Conservation (phyloP, 768 basidiomycete genomes). For the Naganishia onofrii region DNA sequence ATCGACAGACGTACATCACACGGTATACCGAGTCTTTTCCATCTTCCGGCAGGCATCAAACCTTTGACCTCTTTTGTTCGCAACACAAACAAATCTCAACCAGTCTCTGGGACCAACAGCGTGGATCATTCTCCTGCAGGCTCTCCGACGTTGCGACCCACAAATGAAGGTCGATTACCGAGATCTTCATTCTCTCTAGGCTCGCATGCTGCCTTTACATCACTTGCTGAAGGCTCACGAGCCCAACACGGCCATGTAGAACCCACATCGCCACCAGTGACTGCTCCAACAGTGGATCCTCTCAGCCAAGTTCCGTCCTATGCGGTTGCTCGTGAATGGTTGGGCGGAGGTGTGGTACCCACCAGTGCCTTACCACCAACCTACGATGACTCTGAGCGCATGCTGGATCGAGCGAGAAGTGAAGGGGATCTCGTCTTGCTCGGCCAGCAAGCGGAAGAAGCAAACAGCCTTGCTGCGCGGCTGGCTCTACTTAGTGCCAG, state of each 20-base stretch:
- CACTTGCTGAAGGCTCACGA: slow-evolving; percentile 25
- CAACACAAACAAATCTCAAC: slow-evolving; percentile 30
- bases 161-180: slow-evolving; percentile 3
- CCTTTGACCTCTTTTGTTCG: slow-evolving; percentile 40
- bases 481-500: not conserved
- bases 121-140: slow-evolving; percentile 24
- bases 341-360: slow-evolving; percentile 84
- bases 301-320: slow-evolving; percentile 80
- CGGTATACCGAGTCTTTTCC: slow-evolving; percentile 41
- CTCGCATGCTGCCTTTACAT: slow-evolving; percentile 30
- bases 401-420: slow-evolving; percentile 36
- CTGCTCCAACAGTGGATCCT: slow-evolving; percentile 51
- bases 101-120: slow-evolving; percentile 11
- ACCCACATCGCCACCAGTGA: slow-evolving; percentile 14
- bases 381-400: slow-evolving; percentile 69
- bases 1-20: slow-evolving; percentile 38
- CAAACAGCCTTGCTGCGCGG: slow-evolving; percentile 16
- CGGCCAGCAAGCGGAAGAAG: slow-evolving; percentile 20
- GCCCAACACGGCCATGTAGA: slow-evolving; percentile 21
- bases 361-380: slow-evolving; percentile 76
- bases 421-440: slow-evolving; percentile 26
- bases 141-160: slow-evolving; percentile 18
- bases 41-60: slow-evolving; percentile 44
- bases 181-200: slow-evolving; percentile 30
- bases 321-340: slow-evolving; percentile 77